Evolutionary conservation across 2,329 filamentous ascomycete species (phyloP), one percentile per base, ranked within the genome.

Genomic region (Colletotrichum abscissum): DNA sequence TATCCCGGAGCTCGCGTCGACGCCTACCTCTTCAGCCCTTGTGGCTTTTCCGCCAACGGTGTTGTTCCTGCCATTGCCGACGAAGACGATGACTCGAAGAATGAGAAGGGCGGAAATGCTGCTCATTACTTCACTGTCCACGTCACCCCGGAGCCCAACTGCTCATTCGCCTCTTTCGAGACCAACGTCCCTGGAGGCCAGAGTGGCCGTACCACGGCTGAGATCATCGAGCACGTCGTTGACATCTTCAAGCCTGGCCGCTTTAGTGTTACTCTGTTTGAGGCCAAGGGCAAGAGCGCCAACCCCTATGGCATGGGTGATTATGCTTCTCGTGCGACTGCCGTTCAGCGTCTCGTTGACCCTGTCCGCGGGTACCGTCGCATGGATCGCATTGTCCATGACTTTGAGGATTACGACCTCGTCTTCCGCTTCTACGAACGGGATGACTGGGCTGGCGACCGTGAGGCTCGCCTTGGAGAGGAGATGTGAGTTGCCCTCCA

Each of bases 91-190:
- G 78, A 78, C 64, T 76, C 59, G 19, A 68, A 74, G 28, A 55
- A 75, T 4, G 76, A 74, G 81, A 76, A 80, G 78, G 63, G 85
- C 81, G 82, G 84, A 73, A 87, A 87, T 65, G 86, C 89, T 4
- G 93, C 91, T 54, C 95, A 98, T 84, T 99, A 99, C 86, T 99
- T 98, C 85, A 99, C 96, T 1, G 97, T 99, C 28, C 97, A 99
- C 81, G 97, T 99, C 76, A 99, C 97, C 0, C 97, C 97, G 0
- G 97, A 99, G 87, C 95, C 96, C 16, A 92, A 98, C 79, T 99
- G 96, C 87, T 98, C 95, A 5, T 99, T 97, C 82, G 97, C 97
- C 46, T 98, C 95, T 2, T 99, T 99, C 81, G 97, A 99, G 87
- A 98, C 97, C 77, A 99, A 98, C 78, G 96, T 99, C 4, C 97